Evolutionary conservation across 371 early-diverging fungal genomes (phyloP), one percentile per base, ranked within the genome.

Genomic region (Saksenaea oblongispora): DNA sequence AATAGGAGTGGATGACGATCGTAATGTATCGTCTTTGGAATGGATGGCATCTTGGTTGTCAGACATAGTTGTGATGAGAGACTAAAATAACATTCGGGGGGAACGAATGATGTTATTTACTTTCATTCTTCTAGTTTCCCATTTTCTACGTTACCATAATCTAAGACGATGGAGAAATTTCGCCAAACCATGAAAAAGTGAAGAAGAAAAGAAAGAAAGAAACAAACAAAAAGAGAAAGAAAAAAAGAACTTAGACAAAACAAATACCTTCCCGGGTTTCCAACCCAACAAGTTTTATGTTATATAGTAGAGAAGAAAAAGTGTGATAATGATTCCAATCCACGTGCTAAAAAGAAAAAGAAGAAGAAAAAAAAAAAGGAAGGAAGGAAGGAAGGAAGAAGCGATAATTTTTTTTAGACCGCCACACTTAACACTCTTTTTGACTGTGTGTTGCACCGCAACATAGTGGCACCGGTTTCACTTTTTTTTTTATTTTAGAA

Each of bases 101-200:
- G 35, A 5, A 10, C 26, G 42, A 35, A 28, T 15, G 47, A 8
- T 34, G n/a, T 39, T 42, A 34, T 56, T n/a, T 22, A n/a, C 14
- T 56, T 34, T 22, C 17, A 2, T 34, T 37, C n/a, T 35, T 37
- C 15, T 58, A 18, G 36, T n/a, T 34, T 51, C 14, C 35, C 41
- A 47, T 60, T 10, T 28, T 60, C n/a, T n/a, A n/a, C n/a, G n/a
- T n/a, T 47, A 47, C 51, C 51, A 47, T 47, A 47, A 47, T 22
- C 51, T 47, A 47, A 47, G 51, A 47, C 51, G 51, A 47, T 47
- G 51, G 22, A 47, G 22, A 47, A 22, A 17, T 47, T 22, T 47
- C 22, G 51, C 51, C 51, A 18, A 47, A 47, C 51, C 56, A 55
- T 55, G 56, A 35, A 28, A 15, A 28, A 27, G 17, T 39, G n/a